Evolutionary conservation across 2,329 filamentous ascomycete genomes (phyloP), one percentile per base, ranked within the genome.

Genomic region (Fusarium sp.): DNA sequence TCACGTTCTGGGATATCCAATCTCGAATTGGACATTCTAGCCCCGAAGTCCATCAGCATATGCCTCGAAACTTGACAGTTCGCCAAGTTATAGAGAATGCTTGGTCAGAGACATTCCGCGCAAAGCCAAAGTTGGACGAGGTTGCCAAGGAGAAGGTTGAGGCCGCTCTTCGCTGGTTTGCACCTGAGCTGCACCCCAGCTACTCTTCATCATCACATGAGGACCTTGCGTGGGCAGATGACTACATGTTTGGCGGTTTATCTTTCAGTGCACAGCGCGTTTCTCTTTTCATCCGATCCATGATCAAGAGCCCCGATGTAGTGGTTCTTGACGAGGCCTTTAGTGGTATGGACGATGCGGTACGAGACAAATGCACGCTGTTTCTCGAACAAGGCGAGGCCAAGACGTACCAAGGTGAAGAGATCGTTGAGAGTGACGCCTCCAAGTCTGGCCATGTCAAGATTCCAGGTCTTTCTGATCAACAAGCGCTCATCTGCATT

Each of bases 1-100:
- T 98, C 33, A 96, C 93, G 0, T 91, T 97, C 60, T 98, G 97
- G 83, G 94, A 98, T 66, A 88, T 99, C 9, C 96, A 98, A 77
- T 85, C 89, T 1, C 90, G 92, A 24, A 92, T 99, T 68, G 96
- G 96, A 13, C 94, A 98, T 77, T 96, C 94, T 0, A 96, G 93
- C 64, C 96, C 96, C 0, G 96, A 98, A 76, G 92, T 98, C 6
- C 94, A 98, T 74, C 90, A 93, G 52, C 94, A 97, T 78, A 97
- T 98, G 81, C 95, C 96, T 1, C 90, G 90, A 48, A 83, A 86
- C 35, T 82, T 97, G 46, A 90, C 89, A 0, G 81, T 97, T 11
- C 87, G 93, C 3, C 85, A 90, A 49, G 87, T 93, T 0, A 77
- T 99, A 1, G 93, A 96, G 75, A 95, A 90, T 49, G 94, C 95